Evolutionary conservation across 306 rosid genomes (phyloP).

Genomic region (Boehmeria nivea): DNA sequence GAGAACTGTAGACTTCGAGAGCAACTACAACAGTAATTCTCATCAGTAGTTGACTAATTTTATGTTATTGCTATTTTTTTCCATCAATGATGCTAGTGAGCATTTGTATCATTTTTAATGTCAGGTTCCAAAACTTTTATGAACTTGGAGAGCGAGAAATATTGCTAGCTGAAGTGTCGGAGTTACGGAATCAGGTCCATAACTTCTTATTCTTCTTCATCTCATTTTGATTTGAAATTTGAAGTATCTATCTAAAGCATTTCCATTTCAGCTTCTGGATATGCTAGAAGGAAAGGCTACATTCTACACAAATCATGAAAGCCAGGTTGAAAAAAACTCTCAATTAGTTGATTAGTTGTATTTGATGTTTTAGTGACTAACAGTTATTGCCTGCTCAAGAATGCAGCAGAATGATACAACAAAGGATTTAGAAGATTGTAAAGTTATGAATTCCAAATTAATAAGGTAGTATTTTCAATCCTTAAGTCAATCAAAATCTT

Average conservation of each 20-base stretch:
- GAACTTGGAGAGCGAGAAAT: conserved; percentile 79
- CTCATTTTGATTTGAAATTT: conserved; percentile 4
- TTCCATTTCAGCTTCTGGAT: conserved; percentile 49
- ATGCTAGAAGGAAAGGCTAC: conserved; percentile 39
- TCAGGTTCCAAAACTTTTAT: conserved; percentile 62
- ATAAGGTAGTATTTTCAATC: conserved; percentile 38
- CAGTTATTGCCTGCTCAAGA: conserved; percentile 12
- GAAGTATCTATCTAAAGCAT: neutral
- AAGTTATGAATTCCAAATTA: conserved; percentile 54
- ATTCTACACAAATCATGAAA: conserved; percentile 32
- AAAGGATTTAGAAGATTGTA: conserved; percentile 58
- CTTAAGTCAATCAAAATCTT: too few species aligned
- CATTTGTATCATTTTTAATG: conserved; percentile 29
- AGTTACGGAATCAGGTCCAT: conserved; percentile 71
- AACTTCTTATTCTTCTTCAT: conserved; percentile 12
- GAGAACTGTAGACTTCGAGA: conserved; percentile 62
- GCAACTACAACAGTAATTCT: conserved; percentile 58
- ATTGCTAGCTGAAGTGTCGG: conserved; percentile 64
- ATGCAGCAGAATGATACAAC: conserved; percentile 46
- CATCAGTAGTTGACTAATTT: conserved; percentile 11
- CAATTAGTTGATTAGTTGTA: conserved; percentile 12
- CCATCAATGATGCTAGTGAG: conserved; percentile 21
- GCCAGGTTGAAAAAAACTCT: conserved; percentile 42
- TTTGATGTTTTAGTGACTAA: conserved; percentile 21
- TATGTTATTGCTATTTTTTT: conserved; percentile 13